Base-by-base conservation (phyloP, 768 basidiomycete genomes). In the Coprinopsis marcescibilis region DNA sequence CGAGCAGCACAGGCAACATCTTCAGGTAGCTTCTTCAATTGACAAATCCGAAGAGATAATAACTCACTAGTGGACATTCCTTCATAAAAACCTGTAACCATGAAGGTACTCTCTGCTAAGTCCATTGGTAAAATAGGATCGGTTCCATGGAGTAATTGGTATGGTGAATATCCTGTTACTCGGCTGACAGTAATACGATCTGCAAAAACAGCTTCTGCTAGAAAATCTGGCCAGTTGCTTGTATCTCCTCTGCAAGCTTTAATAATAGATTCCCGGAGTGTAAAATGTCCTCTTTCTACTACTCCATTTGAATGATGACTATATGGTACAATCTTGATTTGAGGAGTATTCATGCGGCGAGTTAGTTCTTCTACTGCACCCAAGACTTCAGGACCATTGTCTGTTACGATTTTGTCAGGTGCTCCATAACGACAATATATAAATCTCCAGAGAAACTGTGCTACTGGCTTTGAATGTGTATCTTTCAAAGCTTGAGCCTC, bases 261-360 rank as follows among this genome's bases (percentile, higher is more conserved):
- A n/a, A 67, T 49, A 0, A 69, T 37, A 0, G 59, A 42, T 45
- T 65, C 57, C 0, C 64, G 50, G 0, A 69, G 55, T 41, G 55
- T 50, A 11, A 33, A 57, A 46, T 67, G 65, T 30, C 42, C 4
- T 19, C 51, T 21, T 29, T 74, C 67, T 1, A 71, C 57, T 0
- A 63, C 50, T 0, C 71, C 63, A 13, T 73, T 70, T 0, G 67
- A 66, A 1, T 53, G 52, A 0, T 66, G 71, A 46, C 73, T 73
- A 52, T 73, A 75, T 0, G 61, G 54, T 13, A 61, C 67, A 8
- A 75, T 75, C 0, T 50, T 29, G 6, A 74, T 72, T 38, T 72
- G 66, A 1, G 45, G 35, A 20, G 72, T 65, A 12, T 66, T 38
- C 4, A 59, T 60, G 29, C 56, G 55, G 7, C 58, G n/a, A 0